Conservation (phyloP, 306 rosid genomes). For the Styphnolobium japonicum region DNA sequence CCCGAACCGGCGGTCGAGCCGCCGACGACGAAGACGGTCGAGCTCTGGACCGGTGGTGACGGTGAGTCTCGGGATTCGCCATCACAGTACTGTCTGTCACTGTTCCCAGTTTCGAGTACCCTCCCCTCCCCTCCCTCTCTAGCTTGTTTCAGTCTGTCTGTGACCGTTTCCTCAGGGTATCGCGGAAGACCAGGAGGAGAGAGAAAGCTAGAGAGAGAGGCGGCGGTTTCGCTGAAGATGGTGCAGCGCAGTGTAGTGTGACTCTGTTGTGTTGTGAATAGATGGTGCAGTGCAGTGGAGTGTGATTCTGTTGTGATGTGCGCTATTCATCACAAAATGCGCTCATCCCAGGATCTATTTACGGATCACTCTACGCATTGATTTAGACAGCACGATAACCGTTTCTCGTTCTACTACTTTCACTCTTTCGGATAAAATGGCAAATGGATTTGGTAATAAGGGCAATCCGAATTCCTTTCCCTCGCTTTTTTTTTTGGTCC, state of each 20-base stretch:
- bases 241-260: not conserved
- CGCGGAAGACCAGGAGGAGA: conserved; percentile 33
- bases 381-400: not conserved
- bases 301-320: not conserved
- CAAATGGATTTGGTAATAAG: not conserved
- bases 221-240: not conserved
- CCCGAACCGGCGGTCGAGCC: conserved; percentile 15
- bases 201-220: not conserved
- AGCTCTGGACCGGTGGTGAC: conserved; percentile 33
- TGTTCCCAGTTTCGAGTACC: not conserved
- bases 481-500: not conserved
- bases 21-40: conserved; percentile 30
- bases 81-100: conserved; percentile 8
- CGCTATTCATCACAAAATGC: not conserved
- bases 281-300: no score
- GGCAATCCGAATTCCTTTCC: not conserved
- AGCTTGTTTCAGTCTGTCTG: not conserved
- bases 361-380: not conserved
- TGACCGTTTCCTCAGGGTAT: conserved; percentile 25
- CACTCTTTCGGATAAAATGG: not conserved
- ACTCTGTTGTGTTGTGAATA: no score
- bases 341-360: not conserved
- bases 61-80: conserved; percentile 52
- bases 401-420: not conserved
- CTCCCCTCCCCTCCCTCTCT: not conserved